Evolutionary conservation across 305 asterid species (phyloP).

Genomic region (Rubia balearica): DNA sequence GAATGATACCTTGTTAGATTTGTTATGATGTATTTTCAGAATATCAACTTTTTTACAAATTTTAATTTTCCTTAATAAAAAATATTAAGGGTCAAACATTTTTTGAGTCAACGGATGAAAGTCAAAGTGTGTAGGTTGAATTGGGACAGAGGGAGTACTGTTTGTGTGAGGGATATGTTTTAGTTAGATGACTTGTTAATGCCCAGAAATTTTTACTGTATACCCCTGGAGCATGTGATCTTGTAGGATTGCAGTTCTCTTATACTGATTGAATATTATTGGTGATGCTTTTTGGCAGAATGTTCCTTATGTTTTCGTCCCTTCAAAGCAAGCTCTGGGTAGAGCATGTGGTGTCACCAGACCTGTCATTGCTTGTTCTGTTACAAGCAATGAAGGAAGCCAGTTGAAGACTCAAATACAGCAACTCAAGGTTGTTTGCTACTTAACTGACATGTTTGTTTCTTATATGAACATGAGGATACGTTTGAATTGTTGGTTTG

Average conservation of each 20-base stretch:
- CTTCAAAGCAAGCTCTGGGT: slow-evolving; percentile 79
- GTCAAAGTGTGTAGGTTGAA: too few species aligned
- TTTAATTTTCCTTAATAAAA: too few species aligned
- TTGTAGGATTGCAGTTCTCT: background rate
- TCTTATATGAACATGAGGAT: background rate
- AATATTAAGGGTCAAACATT: too few species aligned
- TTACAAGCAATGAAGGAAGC: slow-evolving; percentile 71
- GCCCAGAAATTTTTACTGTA: too few species aligned
- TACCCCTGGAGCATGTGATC: background rate
- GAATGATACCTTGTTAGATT: too few species aligned
- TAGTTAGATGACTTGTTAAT: background rate
- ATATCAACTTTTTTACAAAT: too few species aligned
- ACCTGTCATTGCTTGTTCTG: slow-evolving; percentile 71
- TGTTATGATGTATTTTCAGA: too few species aligned
- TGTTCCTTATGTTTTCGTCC: slow-evolving; percentile 78
- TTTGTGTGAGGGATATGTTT: too few species aligned
- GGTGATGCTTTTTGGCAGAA: slow-evolving; percentile 29
- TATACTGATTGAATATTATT: background rate
- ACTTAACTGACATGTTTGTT: background rate
- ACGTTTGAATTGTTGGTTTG: background rate
- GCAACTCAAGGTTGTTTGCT: slow-evolving; percentile 47
- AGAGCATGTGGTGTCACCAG: slow-evolving; percentile 78
- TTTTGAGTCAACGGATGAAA: too few species aligned
- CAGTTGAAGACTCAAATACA: slow-evolving; percentile 74
- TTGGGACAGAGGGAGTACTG: too few species aligned